These are phyloP conservation scores for Saccharomycopsis crataegensis DNA, from an alignment of 1,139 yeast genomes.

Conservation along the genomic window DNA sequence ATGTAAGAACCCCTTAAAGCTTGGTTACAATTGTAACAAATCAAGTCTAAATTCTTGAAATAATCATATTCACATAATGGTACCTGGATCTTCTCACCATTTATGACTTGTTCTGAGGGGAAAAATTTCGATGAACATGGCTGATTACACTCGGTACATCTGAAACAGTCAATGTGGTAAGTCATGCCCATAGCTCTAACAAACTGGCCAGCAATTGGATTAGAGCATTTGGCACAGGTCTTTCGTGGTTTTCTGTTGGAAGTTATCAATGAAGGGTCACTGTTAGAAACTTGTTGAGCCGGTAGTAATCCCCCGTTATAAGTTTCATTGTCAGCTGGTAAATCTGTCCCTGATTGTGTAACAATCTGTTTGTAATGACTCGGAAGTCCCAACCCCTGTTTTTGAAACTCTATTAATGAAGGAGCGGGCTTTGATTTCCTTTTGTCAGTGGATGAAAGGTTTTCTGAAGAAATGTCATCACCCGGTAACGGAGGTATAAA, in stretches of 20 bases:
- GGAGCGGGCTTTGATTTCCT: constrained; percentile 12
- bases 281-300: background rate
- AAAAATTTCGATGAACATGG: constrained; percentile 52
- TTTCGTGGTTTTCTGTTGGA: constrained; percentile 28
- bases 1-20: constrained; percentile 92
- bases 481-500: constrained; percentile 30
- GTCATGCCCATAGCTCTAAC: constrained; percentile 77
- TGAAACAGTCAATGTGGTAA: constrained; percentile 82
- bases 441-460: background rate
- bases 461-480: constrained; percentile 1
- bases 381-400: constrained; percentile 9
- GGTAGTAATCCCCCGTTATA: constrained; percentile 1
- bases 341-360: background rate
- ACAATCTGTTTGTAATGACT: background rate
- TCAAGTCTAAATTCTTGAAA: constrained; percentile 69
- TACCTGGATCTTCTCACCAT: constrained; percentile 37
- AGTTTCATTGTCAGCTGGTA: background rate
- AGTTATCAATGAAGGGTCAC: background rate
- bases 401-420: constrained; percentile 1
- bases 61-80: constrained; percentile 93
- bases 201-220: constrained; percentile 69
- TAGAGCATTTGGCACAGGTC: constrained; percentile 55
- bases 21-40: constrained; percentile 76
- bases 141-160: constrained; percentile 73
- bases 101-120: constrained; percentile 24